These are phyloP conservation scores for Populus hybrid DNA, from an alignment of 441 rosid genomes.

Conservation along the genomic window DNA sequence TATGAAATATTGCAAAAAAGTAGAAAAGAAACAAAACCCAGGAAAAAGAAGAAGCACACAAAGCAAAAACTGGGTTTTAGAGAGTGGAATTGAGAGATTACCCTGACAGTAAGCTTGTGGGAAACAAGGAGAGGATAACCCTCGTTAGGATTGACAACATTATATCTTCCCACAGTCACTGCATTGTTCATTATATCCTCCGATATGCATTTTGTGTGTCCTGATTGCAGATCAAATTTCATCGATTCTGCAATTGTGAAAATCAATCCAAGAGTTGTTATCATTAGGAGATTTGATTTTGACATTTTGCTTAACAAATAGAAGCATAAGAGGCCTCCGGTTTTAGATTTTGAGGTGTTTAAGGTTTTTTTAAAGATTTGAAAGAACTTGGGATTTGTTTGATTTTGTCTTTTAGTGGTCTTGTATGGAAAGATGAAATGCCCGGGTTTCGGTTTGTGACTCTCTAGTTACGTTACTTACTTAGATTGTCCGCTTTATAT, in stretches of 20 bases:
- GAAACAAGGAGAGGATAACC: slow-evolving; percentile 48
- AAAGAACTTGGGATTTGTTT: background rate
- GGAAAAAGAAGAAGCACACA: no score
- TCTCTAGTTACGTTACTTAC: no score
- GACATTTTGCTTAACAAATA: slow-evolving; percentile 15
- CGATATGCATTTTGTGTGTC: slow-evolving; percentile 64
- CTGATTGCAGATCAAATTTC: slow-evolving; percentile 69
- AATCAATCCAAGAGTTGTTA: slow-evolving; percentile 22
- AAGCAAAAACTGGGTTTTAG: no score
- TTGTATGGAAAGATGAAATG: no score
- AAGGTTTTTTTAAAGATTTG: background rate
- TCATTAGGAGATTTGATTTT: slow-evolving; percentile 13
- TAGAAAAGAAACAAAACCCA: no score
- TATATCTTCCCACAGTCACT: slow-evolving; percentile 66
- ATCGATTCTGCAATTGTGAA: slow-evolving; percentile 37
- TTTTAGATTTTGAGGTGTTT: background rate
- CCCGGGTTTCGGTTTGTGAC: no score
- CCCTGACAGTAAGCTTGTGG: slow-evolving; percentile 62
- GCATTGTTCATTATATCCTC: slow-evolving; percentile 67
- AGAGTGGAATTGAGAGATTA: slow-evolving; percentile 19
- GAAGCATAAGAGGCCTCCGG: background rate
- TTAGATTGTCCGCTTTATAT: no score
- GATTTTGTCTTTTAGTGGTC: background rate
- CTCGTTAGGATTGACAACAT: slow-evolving; percentile 50
- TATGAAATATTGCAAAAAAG: background rate